Base-by-base conservation (phyloP, 1,284 basidiomycete genomes). In the Marasmius sp. region DNA sequence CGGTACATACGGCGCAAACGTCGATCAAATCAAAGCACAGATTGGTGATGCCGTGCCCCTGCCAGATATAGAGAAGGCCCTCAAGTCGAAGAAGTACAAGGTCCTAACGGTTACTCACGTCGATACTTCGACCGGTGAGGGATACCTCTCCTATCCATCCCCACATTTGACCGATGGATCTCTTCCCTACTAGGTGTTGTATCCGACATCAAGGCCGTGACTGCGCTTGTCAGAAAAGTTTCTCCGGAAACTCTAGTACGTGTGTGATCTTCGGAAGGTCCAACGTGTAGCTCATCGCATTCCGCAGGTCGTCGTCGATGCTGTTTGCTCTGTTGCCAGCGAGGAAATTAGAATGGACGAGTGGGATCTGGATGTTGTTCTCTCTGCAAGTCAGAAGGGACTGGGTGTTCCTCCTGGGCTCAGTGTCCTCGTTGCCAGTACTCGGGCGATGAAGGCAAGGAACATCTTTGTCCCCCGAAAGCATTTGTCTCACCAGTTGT, bases 261-360 rank as follows among this genome's bases (percentile, higher is more conserved):
- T 61, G 34, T 37, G 14, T 53, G 27, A 27, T 27, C 27, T 27
- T 65, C 61, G 53, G 63, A 60, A 61, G 39, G 2, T 63, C 20
- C 36, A 45, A 39, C 3, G 16, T 50, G 16, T 9, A 18, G n/a
- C 50, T 55, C 22, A 52, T 34, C 6, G n/a, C 37, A 41, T 12
- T 43, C 43, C 55, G n/a, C 58, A 85, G 88, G 79, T 98, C 59
- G 82, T 94, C 20, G 81, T 97, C 61, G 97, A 99, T 73, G 94
- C 88, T 48, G 97, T 99, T 36, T 99, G 97, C 79, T 91, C 95
- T 7, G 95, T 98, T 12, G 97, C 93, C 0, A 95, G 92, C 68
- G 97, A 99, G 75, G 95, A 98, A 76, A 97, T 99, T 70, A 87
- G 84, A 61, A 91, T 98, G 81, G 97, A 98, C 69, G 90, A 87